A percentile compares a stretch with the other conserved stretches of the same genome.
phyloP scores from a whole-genome alignment of 2,329 filamentous ascomycete genomes.

The Colletotrichum orbiculare region DNA sequence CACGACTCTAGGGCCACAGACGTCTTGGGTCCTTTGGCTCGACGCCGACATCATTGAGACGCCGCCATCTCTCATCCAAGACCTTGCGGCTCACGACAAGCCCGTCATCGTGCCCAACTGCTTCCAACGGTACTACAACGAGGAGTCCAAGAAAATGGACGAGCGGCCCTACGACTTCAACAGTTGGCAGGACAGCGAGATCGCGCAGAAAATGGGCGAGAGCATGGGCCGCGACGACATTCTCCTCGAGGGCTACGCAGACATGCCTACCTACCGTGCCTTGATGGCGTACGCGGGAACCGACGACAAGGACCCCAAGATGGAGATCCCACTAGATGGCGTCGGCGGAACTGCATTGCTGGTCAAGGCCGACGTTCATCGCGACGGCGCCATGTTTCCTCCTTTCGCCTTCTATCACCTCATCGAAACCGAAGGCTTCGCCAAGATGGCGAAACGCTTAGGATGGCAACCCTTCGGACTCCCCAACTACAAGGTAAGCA shows the following conservation, averaged over 20 bases:
- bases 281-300: slow-evolving; percentile 88
- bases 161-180: slow-evolving; percentile 96
- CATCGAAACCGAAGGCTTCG: slow-evolving; percentile 97
- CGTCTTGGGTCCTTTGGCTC: slow-evolving; percentile 97
- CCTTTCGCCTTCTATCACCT: slow-evolving; percentile 96
- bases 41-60: slow-evolving; percentile 94
- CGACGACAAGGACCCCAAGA: slow-evolving; percentile 65
- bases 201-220: slow-evolving; percentile 77
- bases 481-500: slow-evolving; percentile 92
- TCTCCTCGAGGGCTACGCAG: slow-evolving; percentile 89
- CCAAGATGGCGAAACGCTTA: slow-evolving; percentile 92
- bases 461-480: slow-evolving; percentile 89
- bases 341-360: slow-evolving; percentile 93
- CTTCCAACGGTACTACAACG: slow-evolving; percentile 85
- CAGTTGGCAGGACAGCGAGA: slow-evolving; percentile 92
- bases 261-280: slow-evolving; percentile 91
- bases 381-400: slow-evolving; percentile 98
- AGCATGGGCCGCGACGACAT: slow-evolving; percentile 94
- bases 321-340: slow-evolving; percentile 84
- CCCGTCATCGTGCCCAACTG: slow-evolving; percentile 96
- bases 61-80: slow-evolving; percentile 86
- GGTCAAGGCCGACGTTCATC: slow-evolving; percentile 96
- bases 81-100: slow-evolving; percentile 87
- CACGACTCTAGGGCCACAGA: slow-evolving; percentile 89
- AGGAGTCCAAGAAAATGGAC: slow-evolving; percentile 73